Conservation (phyloP, 2,329 filamentous ascomycete genomes). For the Lasiodiplodia theobromae region DNA sequence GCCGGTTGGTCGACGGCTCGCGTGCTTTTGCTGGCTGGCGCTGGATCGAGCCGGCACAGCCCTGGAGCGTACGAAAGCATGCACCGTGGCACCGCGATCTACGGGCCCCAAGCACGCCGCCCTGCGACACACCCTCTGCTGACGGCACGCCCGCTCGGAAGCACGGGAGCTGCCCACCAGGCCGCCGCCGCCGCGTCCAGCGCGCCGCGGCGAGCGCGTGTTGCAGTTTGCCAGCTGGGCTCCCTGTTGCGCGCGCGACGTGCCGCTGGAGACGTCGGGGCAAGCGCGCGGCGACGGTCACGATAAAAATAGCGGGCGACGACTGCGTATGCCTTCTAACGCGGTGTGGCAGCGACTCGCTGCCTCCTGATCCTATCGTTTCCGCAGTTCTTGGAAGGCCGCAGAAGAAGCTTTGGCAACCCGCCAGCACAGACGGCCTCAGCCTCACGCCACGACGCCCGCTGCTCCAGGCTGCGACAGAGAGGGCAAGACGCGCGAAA, state of each 20-base stretch:
- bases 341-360: slow-evolving; percentile 4
- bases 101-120: slow-evolving; percentile 6
- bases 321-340: background rate
- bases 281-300: background rate
- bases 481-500: background rate
- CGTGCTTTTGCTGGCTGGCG: slow-evolving; percentile 13
- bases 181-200: slow-evolving; percentile 15
- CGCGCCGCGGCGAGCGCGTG: background rate
- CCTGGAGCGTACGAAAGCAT: slow-evolving; percentile 17
- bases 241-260: background rate
- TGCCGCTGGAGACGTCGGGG: background rate
- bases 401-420: slow-evolving; percentile 15
- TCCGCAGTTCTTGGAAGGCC: background rate
- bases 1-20: slow-evolving; percentile 20
- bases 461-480: slow-evolving; percentile 18
- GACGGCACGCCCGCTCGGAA: slow-evolving; percentile 18
- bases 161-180: slow-evolving; percentile 1
- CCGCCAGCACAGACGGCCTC: slow-evolving; percentile 19
- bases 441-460: slow-evolving; percentile 27
- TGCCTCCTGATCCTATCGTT: background rate
- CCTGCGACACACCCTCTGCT: slow-evolving; percentile 22
- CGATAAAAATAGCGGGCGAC: slow-evolving; percentile 12
- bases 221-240: background rate
- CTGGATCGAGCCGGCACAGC: slow-evolving; percentile 24
- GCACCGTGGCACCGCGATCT: slow-evolving; percentile 12